Evolutionary conservation across 495 filamentous ascomycete genomes (phyloP), one percentile per base, ranked within the genome.

Genomic region (Glonium stellatum): DNA sequence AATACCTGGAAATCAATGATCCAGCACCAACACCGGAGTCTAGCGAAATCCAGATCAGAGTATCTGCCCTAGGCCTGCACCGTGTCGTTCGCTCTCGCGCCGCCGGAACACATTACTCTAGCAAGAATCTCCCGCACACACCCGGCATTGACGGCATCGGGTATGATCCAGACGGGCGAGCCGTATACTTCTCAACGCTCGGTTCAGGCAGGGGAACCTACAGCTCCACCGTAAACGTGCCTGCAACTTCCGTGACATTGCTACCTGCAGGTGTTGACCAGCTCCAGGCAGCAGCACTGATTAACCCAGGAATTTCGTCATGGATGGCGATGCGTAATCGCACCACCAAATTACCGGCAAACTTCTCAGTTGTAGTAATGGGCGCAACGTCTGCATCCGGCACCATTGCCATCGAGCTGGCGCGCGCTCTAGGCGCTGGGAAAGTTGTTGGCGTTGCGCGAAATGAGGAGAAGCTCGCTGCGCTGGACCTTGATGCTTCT

Each of bases 251-350:
- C 49, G 59, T 70, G 13, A 60, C 68, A 2, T 67, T 69, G 10
- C 49, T 79, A 3, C 71, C 71, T 0, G 68, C 65, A 19, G 61
- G 59, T 46, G 66, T 73, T n/a, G 73, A 79, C 58, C 71, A 73
- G 0, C 59, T 71, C 5, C 66, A 72, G 21, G 72, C 74, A 12
- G 79, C 79, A 3, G 78, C 69, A 9, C 60, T 75, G 23, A 67
- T 75, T 27, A 81, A 80, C 58, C 76, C 77, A 1, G 76, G 68
- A 23, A 69, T 78, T 70, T 74, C 71, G 37, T 72, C 70, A 23
- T 80, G 77, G 68, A 70, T 72, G 70, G 68, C 68, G 10, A 64
- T 80, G 11, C 69, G 65, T 10, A 61, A 69, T n/a, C 75, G 76
- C 22, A 69, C 69, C 6, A 59, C 44, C 1, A 67, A 66, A 27